Evolutionary conservation across 345 rosid species (phyloP), one percentile per base, ranked within the genome.

Genomic region (thale cress (Arabidopsis thaliana)): DNA sequence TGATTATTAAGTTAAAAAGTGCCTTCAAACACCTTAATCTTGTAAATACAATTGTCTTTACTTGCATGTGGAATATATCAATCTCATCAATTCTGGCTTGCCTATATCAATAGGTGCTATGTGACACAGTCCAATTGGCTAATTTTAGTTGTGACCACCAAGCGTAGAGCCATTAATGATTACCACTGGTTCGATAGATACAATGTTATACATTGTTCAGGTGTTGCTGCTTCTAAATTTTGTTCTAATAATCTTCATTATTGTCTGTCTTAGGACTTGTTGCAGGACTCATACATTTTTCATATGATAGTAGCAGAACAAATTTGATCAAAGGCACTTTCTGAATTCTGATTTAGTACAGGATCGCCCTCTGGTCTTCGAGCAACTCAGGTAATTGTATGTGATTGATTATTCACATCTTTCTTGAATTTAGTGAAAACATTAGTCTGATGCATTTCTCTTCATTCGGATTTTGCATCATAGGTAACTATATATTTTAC

Each of bases 131-230:
- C 14, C 44, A 58, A 6, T 58, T 3, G n/a, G 44, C 44, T 36
- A 58, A 4, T 58, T 58, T 46, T 16, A 65, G 20, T 45, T 32
- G 56, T 46, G 58, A 49, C 70, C 58, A 49, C 70, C 58, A 34
- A 28, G 68, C 68, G 22, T 64, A 64, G 55, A 64, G 56, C 9
- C 6, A 46, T 22, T 9, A 16, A 12, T 60, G 12, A 10, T 60
- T 36, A 40, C 37, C 6, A 38, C 46, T 22, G 30, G 34, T 12
- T 60, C 16, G 20, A 6, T 40, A 40, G 2, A 23, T 59, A 59
- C 7, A 60, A 11, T 59, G n/a, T 58, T 23, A 28, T 6, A 32
- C 33, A 51, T 51, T 51, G 2, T 30, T 22, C 30, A 6, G 1
- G 1, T 60, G 25, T 11, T 61, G 50, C 34, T 61, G 40, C 66